Evolutionary conservation across 164 flowering plant species (phyloP), one percentile per base, ranked within the genome.

Genomic region (Houttuynia cordata): DNA sequence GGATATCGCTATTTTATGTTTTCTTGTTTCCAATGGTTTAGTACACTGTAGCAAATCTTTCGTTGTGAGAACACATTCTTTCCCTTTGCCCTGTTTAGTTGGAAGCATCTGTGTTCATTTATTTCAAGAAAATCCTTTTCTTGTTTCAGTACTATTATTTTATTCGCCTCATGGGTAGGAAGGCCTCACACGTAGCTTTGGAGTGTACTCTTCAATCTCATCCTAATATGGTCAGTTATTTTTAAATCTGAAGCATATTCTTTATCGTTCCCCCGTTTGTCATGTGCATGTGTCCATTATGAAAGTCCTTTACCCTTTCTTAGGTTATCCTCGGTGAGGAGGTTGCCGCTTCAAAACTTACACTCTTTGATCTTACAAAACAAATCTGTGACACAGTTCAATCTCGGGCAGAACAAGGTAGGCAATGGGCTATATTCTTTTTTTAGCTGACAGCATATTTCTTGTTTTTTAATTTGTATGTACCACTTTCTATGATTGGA

Each of bases 131-230:
- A 30, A 30, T 17, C 21, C n/a, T 34, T 23, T 56, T 22, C 25
- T 6, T 15, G 19, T 68, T 54, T 59, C 68, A 70, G 73, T 70
- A 70, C 54, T 70, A 70, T 37, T 62, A 70, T 55, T 66, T 70
- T 24, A 65, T 70, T 24, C 69, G 73, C n/a, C 59, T 70, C 4
- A 65, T 70, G 73, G 73, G 73, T 39, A 65, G 65, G 51, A 70
- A 41, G 42, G 65, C 69, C 37, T 70, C 73, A 40, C 73, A 70
- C 56, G 63, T 70, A 22, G 62, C 63, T 47, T 62, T 66, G 63
- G 69, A 70, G 42, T 70, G 73, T 22, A 41, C 73, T 49, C 69
- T 61, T 58, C 73, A 70, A 24, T 70, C 69, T 39, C 47, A 66
- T 23, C 66, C 73, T 45, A 66, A 70, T 62, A 65, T 70, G 69